These are phyloP conservation scores for Naganishia cerealis DNA, from an alignment of 1,284 basidiomycete species.

Conservation along the genomic window DNA sequence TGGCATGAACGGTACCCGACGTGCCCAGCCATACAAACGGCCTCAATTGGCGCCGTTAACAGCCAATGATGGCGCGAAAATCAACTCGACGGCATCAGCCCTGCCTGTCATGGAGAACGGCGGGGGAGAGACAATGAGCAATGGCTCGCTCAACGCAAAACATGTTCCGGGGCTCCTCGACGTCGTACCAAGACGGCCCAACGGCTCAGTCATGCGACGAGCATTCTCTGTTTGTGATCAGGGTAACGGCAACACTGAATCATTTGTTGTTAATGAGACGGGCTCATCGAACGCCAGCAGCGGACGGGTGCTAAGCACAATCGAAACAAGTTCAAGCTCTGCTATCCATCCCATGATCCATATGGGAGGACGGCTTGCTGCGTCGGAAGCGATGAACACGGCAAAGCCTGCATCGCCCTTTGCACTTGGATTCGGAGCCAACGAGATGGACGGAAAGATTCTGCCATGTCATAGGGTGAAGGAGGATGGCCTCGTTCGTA, in stretches of 20 bases:
- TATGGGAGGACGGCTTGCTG: slow-evolving; percentile 37
- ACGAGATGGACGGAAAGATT: slow-evolving; percentile 87
- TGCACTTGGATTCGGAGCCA: slow-evolving; percentile 78
- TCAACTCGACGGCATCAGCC: slow-evolving; percentile 44
- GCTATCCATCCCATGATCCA: slow-evolving; percentile 42
- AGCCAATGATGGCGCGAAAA: slow-evolving; percentile 35
- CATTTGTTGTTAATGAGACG: slow-evolving; percentile 37
- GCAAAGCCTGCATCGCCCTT: slow-evolving; percentile 37
- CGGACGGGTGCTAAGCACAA: slow-evolving; percentile 32
- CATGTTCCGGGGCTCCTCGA: background rate
- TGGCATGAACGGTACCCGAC: slow-evolving; percentile 17
- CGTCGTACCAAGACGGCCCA: background rate
- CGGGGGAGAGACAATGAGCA: slow-evolving; percentile 33
- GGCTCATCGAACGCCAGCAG: slow-evolving; percentile 20
- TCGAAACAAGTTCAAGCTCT: slow-evolving; percentile 29
- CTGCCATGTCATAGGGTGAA: slow-evolving; percentile 89
- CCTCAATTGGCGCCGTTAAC: slow-evolving; percentile 43
- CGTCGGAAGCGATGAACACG: slow-evolving; percentile 19
- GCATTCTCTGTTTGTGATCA: slow-evolving; percentile 53
- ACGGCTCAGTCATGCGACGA: slow-evolving; percentile 44
- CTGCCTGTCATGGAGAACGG: slow-evolving; percentile 45
- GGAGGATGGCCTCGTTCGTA: slow-evolving; percentile 92
- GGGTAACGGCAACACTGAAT: slow-evolving; percentile 30
- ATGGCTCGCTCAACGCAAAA: slow-evolving; percentile 8
- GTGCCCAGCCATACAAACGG: slow-evolving; percentile 33